Conservation (phyloP, 2,329 filamentous ascomycete species). For the Verticillium isaacii region DNA sequence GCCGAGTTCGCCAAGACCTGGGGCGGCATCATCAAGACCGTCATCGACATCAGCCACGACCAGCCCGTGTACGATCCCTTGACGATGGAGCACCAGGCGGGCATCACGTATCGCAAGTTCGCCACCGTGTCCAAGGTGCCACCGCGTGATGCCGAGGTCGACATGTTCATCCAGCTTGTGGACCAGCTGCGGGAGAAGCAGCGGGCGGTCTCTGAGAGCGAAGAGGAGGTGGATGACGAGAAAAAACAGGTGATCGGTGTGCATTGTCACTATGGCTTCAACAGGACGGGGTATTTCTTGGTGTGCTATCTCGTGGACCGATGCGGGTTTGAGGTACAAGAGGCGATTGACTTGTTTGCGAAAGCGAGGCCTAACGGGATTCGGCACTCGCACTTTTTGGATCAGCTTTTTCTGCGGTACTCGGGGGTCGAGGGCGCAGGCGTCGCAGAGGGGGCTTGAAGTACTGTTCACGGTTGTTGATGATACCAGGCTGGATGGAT, state of each 20-base stretch:
- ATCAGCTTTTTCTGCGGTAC: conserved; percentile 78
- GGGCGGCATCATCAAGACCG: conserved; percentile 62
- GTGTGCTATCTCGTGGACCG: conserved; percentile 86
- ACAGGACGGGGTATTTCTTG: conserved; percentile 87
- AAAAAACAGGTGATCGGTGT: conserved; percentile 62
- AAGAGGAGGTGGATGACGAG: conserved; percentile 32
- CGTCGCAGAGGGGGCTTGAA: background rate
- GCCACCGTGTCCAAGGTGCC: conserved; percentile 90
- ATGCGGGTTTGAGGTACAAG: conserved; percentile 64
- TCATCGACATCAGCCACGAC: conserved; percentile 90
- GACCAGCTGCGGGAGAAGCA: conserved; percentile 56
- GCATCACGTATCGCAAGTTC: conserved; percentile 76
- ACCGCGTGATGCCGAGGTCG: conserved; percentile 54
- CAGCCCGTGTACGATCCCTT: conserved; percentile 82
- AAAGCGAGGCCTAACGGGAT: conserved; percentile 74
- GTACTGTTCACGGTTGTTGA: background rate
- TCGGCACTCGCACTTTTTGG: conserved; percentile 82
- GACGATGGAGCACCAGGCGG: conserved; percentile 55
- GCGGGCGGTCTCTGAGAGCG: conserved; percentile 34
- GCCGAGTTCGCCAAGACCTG: conserved; percentile 64
- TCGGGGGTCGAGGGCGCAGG: conserved; percentile 21
- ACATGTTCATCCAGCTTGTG: conserved; percentile 50
- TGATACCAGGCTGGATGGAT: background rate
- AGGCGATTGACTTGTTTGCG: conserved; percentile 76
- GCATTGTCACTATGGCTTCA: conserved; percentile 95